A percentile compares a stretch with the other conserved stretches of the same genome.
Conservation (phyloP, 2,329 filamentous ascomycete genomes). For the Decorospora gaudefroyi region DNA sequence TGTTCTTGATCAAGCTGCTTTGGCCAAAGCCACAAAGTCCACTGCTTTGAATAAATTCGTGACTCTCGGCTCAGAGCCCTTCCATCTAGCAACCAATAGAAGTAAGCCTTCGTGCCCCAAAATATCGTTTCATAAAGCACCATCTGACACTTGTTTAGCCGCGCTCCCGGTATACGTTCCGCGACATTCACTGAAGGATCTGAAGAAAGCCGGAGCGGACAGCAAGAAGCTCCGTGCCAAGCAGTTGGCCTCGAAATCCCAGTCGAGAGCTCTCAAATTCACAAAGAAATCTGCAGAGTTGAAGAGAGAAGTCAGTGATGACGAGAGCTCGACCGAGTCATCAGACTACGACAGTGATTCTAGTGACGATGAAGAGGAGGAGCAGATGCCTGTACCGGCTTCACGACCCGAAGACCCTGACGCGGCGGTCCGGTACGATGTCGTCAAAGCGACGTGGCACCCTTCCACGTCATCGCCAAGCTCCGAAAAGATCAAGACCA, state of each 20-base stretch:
- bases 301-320: constrained; percentile 48
- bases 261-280: constrained; percentile 25
- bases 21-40: constrained; percentile 53
- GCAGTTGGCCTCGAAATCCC: constrained; percentile 32
- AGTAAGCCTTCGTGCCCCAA: constrained; percentile 40
- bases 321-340: constrained; percentile 54
- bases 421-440: constrained; percentile 61
- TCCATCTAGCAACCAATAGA: constrained; percentile 52
- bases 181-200: constrained; percentile 54
- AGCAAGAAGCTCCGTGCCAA: constrained; percentile 49
- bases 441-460: constrained; percentile 65
- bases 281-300: constrained; percentile 22
- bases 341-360: constrained; percentile 57
- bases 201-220: constrained; percentile 50
- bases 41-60: constrained; percentile 51
- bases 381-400: constrained; percentile 60
- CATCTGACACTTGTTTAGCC: constrained; percentile 37
- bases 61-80: constrained; percentile 49
- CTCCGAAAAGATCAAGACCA: constrained; percentile 58
- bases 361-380: constrained; percentile 58
- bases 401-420: constrained; percentile 58
- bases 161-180: constrained; percentile 50
- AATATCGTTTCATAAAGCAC: background rate
- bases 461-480: constrained; percentile 57
- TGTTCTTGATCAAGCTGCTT: constrained; percentile 49